A percentile compares a stretch with the other conserved stretches of the same genome.
These are phyloP conservation scores for Penicillium chermesinum DNA, from an alignment of 495 filamentous ascomycete genomes.

Conservation along the genomic window DNA sequence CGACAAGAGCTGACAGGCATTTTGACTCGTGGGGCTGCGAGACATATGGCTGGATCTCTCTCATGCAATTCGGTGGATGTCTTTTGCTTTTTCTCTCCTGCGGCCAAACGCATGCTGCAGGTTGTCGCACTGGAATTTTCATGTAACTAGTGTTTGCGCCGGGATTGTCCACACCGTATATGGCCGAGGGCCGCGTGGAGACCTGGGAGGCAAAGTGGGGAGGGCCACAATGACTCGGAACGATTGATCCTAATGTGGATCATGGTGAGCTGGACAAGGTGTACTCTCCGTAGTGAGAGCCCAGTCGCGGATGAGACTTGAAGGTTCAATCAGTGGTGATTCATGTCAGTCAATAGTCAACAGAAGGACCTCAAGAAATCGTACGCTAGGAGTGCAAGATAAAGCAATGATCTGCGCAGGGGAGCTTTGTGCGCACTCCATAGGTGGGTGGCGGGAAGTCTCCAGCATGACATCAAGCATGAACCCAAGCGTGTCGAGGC, in stretches of 20 bases:
- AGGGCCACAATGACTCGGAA: slow-evolving; percentile 17
- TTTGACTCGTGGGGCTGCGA: background rate
- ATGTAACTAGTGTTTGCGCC: background rate
- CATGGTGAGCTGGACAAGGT: background rate
- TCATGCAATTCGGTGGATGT: background rate
- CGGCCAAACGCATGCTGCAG: background rate
- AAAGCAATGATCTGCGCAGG: too few relatives aligned
- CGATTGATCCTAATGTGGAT: slow-evolving; percentile 7
- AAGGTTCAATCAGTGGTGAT: too few relatives aligned
- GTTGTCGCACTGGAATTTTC: background rate
- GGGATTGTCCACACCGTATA: background rate
- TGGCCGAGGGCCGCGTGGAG: slow-evolving; percentile 9
- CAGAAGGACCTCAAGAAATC: too few relatives aligned
- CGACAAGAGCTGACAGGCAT: background rate
- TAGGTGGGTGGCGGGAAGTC: slow-evolving; percentile 7
- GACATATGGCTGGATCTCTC: background rate
- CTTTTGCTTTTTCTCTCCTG: background rate
- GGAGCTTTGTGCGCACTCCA: too few relatives aligned
- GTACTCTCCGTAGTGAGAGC: background rate
- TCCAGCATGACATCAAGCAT: slow-evolving; percentile 27
- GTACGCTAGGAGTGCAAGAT: too few relatives aligned
- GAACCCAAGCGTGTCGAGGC: background rate
- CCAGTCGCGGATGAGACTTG: background rate
- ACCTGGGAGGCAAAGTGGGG: slow-evolving; percentile 15
- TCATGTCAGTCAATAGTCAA: too few relatives aligned